These are phyloP conservation scores for Pouteria campechiana DNA, from an alignment of 179 eudicot genomes.

Conservation along the genomic window DNA sequence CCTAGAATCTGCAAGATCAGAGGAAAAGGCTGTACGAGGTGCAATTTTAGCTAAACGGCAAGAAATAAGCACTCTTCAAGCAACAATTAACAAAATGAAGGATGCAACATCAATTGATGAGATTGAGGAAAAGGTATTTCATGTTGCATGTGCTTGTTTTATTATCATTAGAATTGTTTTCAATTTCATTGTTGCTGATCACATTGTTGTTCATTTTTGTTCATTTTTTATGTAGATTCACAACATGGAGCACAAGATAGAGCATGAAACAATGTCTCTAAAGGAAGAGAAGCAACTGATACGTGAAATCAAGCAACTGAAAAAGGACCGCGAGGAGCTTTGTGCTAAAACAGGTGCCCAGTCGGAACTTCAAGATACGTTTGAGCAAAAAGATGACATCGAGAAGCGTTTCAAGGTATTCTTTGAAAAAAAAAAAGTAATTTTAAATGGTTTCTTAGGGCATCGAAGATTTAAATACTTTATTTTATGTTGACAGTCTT, in stretches of 20 bases:
- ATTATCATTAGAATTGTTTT: not conserved
- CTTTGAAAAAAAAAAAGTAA: too few species aligned
- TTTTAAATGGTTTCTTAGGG: too few species aligned
- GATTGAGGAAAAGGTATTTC: slow-evolving; percentile 60
- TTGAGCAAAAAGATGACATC: slow-evolving; percentile 40
- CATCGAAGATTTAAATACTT: too few species aligned
- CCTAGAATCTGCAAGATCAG: slow-evolving; percentile 42
- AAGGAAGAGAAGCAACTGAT: slow-evolving; percentile 74
- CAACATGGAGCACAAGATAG: slow-evolving; percentile 53
- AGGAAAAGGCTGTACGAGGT: slow-evolving; percentile 41
- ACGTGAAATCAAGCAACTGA: slow-evolving; percentile 81
- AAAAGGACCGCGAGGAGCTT: slow-evolving; percentile 48
- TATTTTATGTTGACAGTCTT: too few species aligned
- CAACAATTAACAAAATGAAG: slow-evolving; percentile 51
- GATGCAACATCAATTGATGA: slow-evolving; percentile 66
- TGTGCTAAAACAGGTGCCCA: slow-evolving; percentile 41
- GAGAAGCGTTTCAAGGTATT: slow-evolving; percentile 72
- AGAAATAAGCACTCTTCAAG: slow-evolving; percentile 56
- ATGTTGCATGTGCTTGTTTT: not conserved
- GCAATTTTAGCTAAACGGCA: slow-evolving; percentile 37
- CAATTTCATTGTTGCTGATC: not conserved
- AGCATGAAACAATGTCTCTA: slow-evolving; percentile 67
- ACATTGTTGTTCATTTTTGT: not conserved
- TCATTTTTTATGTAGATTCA: slow-evolving; percentile 37
- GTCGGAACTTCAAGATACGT: slow-evolving; percentile 65